These are phyloP conservation scores for Sabuloglossum arenarium DNA, from an alignment of 495 filamentous ascomycete genomes.

Conservation along the genomic window DNA sequence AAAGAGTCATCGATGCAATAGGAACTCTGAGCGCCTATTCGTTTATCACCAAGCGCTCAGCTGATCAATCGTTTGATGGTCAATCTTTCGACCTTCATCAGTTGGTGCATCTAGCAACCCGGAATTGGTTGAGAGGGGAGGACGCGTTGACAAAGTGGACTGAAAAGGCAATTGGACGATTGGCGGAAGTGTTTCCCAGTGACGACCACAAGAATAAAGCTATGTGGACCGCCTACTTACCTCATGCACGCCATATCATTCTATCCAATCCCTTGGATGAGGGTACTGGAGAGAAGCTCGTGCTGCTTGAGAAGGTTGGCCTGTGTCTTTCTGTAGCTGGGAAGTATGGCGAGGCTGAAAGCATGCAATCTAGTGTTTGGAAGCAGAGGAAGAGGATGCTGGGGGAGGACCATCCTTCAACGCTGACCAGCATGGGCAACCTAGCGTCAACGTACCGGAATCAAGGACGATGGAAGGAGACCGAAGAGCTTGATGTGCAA, in stretches of 20 bases:
- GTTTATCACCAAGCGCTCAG: slow-evolving; percentile 14
- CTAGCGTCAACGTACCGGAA: slow-evolving; percentile 1
- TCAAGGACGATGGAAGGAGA: slow-evolving; percentile 14
- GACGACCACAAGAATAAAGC: too few relatives aligned
- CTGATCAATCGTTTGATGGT: slow-evolving; percentile 13
- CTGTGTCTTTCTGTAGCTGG: background rate
- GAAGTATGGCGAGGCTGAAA: slow-evolving; percentile 16
- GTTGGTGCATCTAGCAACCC: slow-evolving; percentile 25
- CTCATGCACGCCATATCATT: too few relatives aligned
- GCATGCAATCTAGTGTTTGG: background rate
- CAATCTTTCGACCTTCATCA: slow-evolving; percentile 22
- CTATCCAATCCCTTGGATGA: too few relatives aligned
- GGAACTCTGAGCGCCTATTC: slow-evolving; percentile 18
- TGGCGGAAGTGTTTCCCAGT: too few relatives aligned
- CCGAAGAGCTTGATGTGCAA: slow-evolving; percentile 12
- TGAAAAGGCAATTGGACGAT: too few relatives aligned
- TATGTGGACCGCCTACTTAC: too few relatives aligned
- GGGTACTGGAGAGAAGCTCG: too few relatives aligned
- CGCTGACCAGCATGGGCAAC: slow-evolving; percentile 4
- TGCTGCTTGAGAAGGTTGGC: too few relatives aligned
- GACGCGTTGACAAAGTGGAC: background rate
- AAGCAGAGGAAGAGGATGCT: slow-evolving; percentile 1
- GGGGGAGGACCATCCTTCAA: background rate
- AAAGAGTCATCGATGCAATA: slow-evolving; percentile 12
- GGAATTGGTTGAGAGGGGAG: slow-evolving; percentile 15